These are phyloP conservation scores for Linderina pennispora DNA, from an alignment of 192 early-diverging fungal genomes.

Conservation along the genomic window DNA sequence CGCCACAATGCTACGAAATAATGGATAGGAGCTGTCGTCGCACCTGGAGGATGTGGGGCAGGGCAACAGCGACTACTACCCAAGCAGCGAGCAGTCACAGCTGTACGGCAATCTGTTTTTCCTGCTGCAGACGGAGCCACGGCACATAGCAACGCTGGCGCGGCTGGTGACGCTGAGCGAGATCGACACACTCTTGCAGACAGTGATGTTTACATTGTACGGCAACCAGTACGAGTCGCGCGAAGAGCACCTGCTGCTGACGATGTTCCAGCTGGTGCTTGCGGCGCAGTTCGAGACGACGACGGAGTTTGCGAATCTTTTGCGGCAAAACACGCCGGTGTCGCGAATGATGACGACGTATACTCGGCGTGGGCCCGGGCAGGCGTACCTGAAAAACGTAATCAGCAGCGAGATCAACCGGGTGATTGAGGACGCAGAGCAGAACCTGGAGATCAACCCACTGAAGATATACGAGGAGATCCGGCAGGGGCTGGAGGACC, in stretches of 20 bases:
- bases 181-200: conserved; percentile 91
- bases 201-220: conserved; percentile 94
- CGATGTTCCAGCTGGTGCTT: conserved; percentile 94
- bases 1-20: too few relatives aligned
- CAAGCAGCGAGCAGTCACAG: conserved; percentile 74
- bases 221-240: conserved; percentile 95
- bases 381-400: conserved; percentile 86
- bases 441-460: conserved; percentile 93
- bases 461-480: conserved; percentile 65
- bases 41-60: conserved; percentile 45
- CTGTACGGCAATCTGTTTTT: conserved; percentile 93
- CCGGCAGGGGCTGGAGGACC: conserved; percentile 28
- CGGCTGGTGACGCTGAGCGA: conserved; percentile 79
- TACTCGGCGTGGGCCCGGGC: conserved; percentile 86
- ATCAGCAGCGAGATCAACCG: conserved; percentile 73
- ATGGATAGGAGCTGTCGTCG: conserved; percentile 42
- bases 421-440: conserved; percentile 71
- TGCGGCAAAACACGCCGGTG: conserved; percentile 93
- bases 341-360: conserved; percentile 99
- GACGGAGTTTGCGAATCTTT: conserved; percentile 77
- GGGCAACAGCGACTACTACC: conserved; percentile 51
- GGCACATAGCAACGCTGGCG: conserved; percentile 82
- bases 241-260: conserved; percentile 91
- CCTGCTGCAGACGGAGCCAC: conserved; percentile 84
- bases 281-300: conserved; percentile 91